phyloP scores from a whole-genome alignment of 75 land plant species.

The Isoetes taiwanensis region DNA sequence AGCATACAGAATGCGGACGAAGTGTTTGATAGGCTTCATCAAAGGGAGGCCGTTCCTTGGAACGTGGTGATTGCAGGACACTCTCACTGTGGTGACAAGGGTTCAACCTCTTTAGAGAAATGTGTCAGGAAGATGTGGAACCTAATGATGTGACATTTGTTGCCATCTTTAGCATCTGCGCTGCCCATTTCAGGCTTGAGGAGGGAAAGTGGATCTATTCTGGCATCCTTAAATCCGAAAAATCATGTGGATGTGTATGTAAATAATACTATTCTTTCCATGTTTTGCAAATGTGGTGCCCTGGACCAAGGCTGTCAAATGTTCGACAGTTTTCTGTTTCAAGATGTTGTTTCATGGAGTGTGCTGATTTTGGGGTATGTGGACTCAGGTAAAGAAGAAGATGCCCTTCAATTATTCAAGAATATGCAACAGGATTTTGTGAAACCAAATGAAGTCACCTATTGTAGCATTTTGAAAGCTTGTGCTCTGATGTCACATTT shows the following conservation, averaged over 20 bases:
- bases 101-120: too few relatives aligned
- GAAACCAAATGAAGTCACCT: too few relatives aligned
- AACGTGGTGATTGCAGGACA: too few relatives aligned
- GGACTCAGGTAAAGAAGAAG: slow-evolving; percentile 15
- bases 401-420: slow-evolving; percentile 15
- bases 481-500: not conserved
- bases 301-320: slow-evolving; percentile 11
- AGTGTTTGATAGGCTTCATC: too few relatives aligned
- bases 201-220: too few relatives aligned
- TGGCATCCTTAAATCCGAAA: too few relatives aligned
- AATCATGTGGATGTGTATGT: not conserved
- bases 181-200: too few relatives aligned
- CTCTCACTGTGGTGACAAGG: too few relatives aligned
- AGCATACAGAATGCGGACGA: too few relatives aligned
- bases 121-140: too few relatives aligned
- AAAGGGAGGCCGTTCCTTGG: too few relatives aligned
- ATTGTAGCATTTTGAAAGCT: not conserved
- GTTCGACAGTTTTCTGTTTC: slow-evolving; percentile 14
- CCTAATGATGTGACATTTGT: too few relatives aligned
- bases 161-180: not conserved
- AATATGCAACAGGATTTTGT: not conserved
- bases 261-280: not conserved
- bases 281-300: slow-evolving; percentile 4
- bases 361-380: slow-evolving; percentile 31
- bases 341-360: slow-evolving; percentile 27